Percentiles rank a stretch among this genome's conserved stretches.
These are phyloP conservation scores for Cercospora sp. DNA, from an alignment of 2,329 filamentous ascomycete genomes.

Conservation along the genomic window DNA sequence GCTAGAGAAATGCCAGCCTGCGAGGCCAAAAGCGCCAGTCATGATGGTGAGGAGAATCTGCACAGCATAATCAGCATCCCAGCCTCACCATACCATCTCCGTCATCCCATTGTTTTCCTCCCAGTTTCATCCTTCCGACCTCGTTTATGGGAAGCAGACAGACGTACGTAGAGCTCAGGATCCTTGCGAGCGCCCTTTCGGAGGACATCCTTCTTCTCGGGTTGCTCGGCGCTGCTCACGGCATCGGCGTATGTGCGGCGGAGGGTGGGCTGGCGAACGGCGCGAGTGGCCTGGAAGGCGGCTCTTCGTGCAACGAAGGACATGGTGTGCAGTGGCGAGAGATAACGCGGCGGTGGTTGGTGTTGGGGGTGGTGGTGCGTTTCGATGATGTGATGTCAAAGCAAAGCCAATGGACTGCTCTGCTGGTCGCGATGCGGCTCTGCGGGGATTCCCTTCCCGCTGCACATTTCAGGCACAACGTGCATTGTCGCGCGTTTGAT, in stretches of 20 bases:
- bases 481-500: not conserved
- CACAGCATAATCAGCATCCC: slow-evolving; percentile 4
- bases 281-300: slow-evolving; percentile 49
- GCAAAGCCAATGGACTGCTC: slow-evolving; percentile 7
- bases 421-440: slow-evolving; percentile 3
- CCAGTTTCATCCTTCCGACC: not conserved
- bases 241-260: slow-evolving; percentile 44
- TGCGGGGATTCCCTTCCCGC: not conserved
- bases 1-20: slow-evolving; percentile 85
- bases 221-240: slow-evolving; percentile 44
- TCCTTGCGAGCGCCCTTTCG: slow-evolving; percentile 67
- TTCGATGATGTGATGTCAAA: slow-evolving; percentile 5
- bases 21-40: slow-evolving; percentile 81
- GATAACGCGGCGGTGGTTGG: slow-evolving; percentile 10
- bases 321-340: slow-evolving; percentile 41
- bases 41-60: slow-evolving; percentile 91
- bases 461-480: not conserved
- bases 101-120: not conserved
- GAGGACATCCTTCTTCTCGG: slow-evolving; percentile 52
- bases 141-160: not conserved
- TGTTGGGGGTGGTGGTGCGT: slow-evolving; percentile 3
- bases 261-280: slow-evolving; percentile 36
- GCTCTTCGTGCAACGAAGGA: slow-evolving; percentile 49
- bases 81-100: not conserved
- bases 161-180: slow-evolving; percentile 71